A percentile compares a stretch with the other conserved stretches of the same genome.
These are phyloP conservation scores for Artemisia tridentata DNA, from an alignment of 129 eudicot genomes.

Conservation along the genomic window DNA sequence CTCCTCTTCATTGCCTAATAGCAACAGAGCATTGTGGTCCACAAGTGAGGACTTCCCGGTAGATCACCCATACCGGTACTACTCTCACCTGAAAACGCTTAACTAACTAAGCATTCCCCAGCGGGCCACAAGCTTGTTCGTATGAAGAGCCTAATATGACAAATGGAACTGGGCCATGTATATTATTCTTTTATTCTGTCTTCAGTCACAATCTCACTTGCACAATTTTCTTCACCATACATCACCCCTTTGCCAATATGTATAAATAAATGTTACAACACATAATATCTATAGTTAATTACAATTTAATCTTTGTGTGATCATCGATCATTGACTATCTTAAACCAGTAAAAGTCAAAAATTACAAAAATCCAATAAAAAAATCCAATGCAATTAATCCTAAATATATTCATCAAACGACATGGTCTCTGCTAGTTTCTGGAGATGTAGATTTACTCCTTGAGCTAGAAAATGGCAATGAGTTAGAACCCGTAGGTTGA, in stretches of 20 bases:
- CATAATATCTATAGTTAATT: constrained; percentile 18
- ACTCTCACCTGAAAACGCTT: too few relatives aligned
- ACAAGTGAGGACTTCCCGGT: too few relatives aligned
- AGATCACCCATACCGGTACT: too few relatives aligned
- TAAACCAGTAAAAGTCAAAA: constrained; percentile 22
- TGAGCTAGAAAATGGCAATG: constrained; percentile 48
- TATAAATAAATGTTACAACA: constrained; percentile 13
- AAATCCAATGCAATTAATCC: not conserved
- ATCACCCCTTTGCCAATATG: constrained; percentile 26
- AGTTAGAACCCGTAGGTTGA: constrained; percentile 38
- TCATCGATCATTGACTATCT: constrained; percentile 25
- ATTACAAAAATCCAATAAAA: constrained; percentile 1
- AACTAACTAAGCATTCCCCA: too few relatives aligned
- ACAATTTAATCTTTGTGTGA: constrained; percentile 31
- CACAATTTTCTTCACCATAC: constrained; percentile 31
- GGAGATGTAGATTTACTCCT: constrained; percentile 79
- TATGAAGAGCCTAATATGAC: constrained; percentile 22
- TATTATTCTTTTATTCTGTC: constrained; percentile 14
- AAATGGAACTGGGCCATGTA: not conserved
- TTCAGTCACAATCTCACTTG: constrained; percentile 26
- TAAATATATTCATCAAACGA: constrained; percentile 26
- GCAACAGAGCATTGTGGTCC: too few relatives aligned
- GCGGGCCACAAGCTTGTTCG: too few relatives aligned
- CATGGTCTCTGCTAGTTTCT: constrained; percentile 48
- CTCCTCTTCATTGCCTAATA: too few relatives aligned